Conservation (phyloP, 495 filamentous ascomycete genomes). For the Daldinia caldariorum region DNA sequence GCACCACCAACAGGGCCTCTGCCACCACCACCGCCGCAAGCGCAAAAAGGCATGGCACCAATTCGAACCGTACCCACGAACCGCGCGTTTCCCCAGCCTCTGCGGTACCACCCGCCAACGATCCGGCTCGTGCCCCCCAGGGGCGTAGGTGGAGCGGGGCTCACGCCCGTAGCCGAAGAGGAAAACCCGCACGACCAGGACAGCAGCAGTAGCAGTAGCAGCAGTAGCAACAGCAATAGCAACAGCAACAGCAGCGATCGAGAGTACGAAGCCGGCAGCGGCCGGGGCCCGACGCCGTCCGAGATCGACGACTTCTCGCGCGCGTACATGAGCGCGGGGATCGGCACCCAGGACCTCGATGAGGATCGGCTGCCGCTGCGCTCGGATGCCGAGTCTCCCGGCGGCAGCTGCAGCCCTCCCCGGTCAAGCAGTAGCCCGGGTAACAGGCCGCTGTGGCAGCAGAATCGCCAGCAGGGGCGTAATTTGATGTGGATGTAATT, state of each 20-base stretch:
- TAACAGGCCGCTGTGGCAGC: conserved; percentile 58
- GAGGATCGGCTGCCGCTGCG: conserved; percentile 26
- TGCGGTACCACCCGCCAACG: conserved; percentile 37
- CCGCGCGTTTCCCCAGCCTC: conserved; percentile 43
- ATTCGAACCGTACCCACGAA: conserved; percentile 7
- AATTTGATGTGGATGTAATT: conserved; percentile 60
- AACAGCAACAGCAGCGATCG: no score
- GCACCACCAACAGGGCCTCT: conserved; percentile 9
- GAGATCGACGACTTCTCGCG: conserved; percentile 57
- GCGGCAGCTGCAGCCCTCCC: conserved; percentile 20
- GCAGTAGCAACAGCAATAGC: no score
- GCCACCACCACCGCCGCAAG: conserved; percentile 23
- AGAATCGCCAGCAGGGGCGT: conserved; percentile 58
- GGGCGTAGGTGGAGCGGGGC: conserved; percentile 39
- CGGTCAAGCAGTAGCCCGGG: conserved; percentile 13
- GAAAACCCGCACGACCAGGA: conserved; percentile 30
- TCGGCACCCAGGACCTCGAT: conserved; percentile 54
- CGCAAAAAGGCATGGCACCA: conserved; percentile 11
- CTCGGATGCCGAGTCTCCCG: conserved; percentile 21
- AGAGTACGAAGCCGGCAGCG: not conserved
- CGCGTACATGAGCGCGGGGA: conserved; percentile 52
- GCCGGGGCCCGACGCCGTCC: conserved; percentile 39
- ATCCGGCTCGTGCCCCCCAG: conserved; percentile 7
- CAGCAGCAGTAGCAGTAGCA: not conserved
- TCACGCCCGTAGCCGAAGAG: conserved; percentile 46